Percentiles rank a stretch among this genome's conserved stretches.
Conservation (phyloP, 805 yeast species). For the Helenozyma rhizophorensis region DNA sequence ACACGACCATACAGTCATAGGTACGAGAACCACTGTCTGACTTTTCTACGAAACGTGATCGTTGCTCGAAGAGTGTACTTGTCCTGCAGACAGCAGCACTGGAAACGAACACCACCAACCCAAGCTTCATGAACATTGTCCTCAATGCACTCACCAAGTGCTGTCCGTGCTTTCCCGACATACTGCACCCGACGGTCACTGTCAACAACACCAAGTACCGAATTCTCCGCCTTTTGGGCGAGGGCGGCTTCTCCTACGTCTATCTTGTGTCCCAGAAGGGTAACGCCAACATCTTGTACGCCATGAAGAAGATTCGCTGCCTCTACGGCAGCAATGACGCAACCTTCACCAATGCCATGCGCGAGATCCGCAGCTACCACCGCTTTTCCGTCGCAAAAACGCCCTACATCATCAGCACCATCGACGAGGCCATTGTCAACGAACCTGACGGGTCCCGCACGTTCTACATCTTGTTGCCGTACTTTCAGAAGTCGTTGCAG, state of each 20-base stretch:
- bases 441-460: constrained; percentile 79
- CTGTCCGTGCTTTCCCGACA: constrained; percentile 43
- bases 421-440: constrained; percentile 68
- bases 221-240: constrained; percentile 74
- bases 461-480: constrained; percentile 76
- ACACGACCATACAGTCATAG: too few species aligned
- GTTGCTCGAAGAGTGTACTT: too few species aligned
- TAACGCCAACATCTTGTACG: constrained; percentile 48
- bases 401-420: constrained; percentile 64
- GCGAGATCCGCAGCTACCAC: constrained; percentile 72
- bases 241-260: constrained; percentile 86
- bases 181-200: constrained; percentile 49
- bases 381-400: constrained; percentile 51
- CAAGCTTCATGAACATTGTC: constrained; percentile 14
- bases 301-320: constrained; percentile 82
- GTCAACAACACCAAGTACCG: constrained; percentile 61
- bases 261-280: constrained; percentile 60
- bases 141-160: constrained; percentile 20
- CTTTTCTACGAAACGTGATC: too few species aligned
- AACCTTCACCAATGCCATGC: constrained; percentile 54
- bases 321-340: constrained; percentile 81
- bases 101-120: too few species aligned
- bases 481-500: constrained; percentile 67
- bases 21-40: too few species aligned
- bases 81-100: too few species aligned